Base-by-base conservation (phyloP, 1,139 yeast species). In the Yamadazyma epiphylla region DNA sequence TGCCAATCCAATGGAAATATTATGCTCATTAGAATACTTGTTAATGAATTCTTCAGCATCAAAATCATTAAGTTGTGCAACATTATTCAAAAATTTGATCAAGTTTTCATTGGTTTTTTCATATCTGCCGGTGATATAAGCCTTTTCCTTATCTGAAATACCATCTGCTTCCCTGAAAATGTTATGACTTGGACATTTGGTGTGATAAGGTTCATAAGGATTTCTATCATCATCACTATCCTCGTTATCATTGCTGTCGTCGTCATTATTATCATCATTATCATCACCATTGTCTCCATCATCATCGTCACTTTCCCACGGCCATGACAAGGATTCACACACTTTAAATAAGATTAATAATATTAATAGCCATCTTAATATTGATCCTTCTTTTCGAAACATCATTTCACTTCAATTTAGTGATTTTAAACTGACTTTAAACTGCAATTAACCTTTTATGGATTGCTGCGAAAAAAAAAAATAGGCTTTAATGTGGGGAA, bases 1-100 rank as follows among this genome's bases (percentile, higher is more conserved):
- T 2, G 72, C 64, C 29, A 67, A 42, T 0, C 70, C 73, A 19
- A 67, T 59, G 22, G 67, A 45, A 27, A 66, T 64, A 35, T 64
- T 64, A 36, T 56, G 62, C 4, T 39, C 25, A 3, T 46, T 31
- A 5, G 59, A 35, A 31, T 53, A 38, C 19, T 49, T 41, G 19
- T 49, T 39, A 15, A 65, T 48, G 37, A 62, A 64, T 5, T 39
- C 35, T 13, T 47, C 42, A 4, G 65, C 61, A 34, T 65, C 55
- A 29, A 66, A 63, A 32, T 58, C 55, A 3, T 55, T 30, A 15
- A 66, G 46, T 26, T 62, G 51, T 15, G 70, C 66, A 16, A 43
- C 50, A 7, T 55, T 43, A 11, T 43, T 37, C 24, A 66, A 48
- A 38, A 64, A 66, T 10, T 48, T 42, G 4, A 55, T 48, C 39